These are phyloP conservation scores for Phytophthora pseudosyringae DNA, from an alignment of 352 stramenopile genomes.

Conservation along the genomic window DNA sequence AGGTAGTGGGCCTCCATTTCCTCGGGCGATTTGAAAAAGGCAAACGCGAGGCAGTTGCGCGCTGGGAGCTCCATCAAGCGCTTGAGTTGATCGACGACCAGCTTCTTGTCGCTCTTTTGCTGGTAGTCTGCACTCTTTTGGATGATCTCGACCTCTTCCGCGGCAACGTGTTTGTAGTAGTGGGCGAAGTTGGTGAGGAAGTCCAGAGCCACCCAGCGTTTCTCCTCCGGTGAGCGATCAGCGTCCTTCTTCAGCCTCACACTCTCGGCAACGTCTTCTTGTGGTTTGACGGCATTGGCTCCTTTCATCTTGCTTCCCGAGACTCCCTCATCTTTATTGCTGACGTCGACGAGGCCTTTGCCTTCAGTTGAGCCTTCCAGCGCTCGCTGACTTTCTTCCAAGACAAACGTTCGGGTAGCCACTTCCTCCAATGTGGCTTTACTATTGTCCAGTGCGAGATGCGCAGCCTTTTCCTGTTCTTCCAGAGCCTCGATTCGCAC, in stretches of 20 bases:
- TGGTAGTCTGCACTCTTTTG: constrained; percentile 62
- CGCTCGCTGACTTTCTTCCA: constrained; percentile 43
- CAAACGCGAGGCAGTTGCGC: constrained; percentile 70
- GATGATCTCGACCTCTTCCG: constrained; percentile 67
- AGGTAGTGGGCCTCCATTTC: constrained; percentile 68
- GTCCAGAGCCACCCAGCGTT: constrained; percentile 71
- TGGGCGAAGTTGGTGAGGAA: constrained; percentile 64
- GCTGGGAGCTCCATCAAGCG: constrained; percentile 60
- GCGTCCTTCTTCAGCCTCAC: constrained; percentile 59
- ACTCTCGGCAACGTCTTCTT: constrained; percentile 35
- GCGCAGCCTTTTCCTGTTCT: constrained; percentile 22
- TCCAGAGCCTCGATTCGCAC: constrained; percentile 41
- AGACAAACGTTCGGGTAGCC: constrained; percentile 38
- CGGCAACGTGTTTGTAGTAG: constrained; percentile 69
- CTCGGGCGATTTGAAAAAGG: constrained; percentile 67
- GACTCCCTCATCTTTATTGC: background rate
- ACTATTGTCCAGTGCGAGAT: constrained; percentile 24
- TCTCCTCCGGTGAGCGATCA: constrained; percentile 60
- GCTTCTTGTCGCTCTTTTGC: constrained; percentile 35
- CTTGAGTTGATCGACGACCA: constrained; percentile 57
- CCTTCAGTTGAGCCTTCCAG: constrained; percentile 38
- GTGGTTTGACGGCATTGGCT: background rate
- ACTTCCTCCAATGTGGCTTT: constrained; percentile 45
- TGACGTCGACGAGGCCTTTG: constrained; percentile 3
- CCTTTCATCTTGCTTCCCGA: background rate